Evolutionary conservation across 371 early-diverging fungal genomes (phyloP).

Genomic region (Lichtheimia corymbifera): DNA sequence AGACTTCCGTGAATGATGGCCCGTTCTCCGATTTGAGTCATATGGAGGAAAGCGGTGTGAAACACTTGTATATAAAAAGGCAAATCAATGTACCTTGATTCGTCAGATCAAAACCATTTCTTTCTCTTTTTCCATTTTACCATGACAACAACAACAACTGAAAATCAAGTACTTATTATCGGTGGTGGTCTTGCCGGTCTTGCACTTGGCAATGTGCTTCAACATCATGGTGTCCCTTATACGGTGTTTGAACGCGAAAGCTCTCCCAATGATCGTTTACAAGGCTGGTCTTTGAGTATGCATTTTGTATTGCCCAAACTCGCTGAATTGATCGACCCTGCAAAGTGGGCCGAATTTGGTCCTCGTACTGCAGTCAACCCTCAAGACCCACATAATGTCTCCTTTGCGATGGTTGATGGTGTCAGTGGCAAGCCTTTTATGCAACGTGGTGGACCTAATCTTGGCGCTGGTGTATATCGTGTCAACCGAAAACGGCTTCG

Average conservation of each 20-base stretch:
- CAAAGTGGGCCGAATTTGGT: constrained; percentile 7
- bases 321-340: constrained; percentile 5
- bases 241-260: constrained; percentile 35
- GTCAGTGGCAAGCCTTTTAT: constrained; percentile 1
- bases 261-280: constrained; percentile 13
- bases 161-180: constrained; percentile 26
- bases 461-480: constrained; percentile 8
- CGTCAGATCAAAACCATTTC: too few species aligned
- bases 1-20: too few species aligned
- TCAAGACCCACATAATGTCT: constrained; percentile 2
- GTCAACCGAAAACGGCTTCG: constrained; percentile 30
- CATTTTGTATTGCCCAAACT: constrained; percentile 18
- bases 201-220: constrained; percentile 25
- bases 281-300: constrained; percentile 30
- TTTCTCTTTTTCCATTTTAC: neutral
- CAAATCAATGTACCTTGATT: too few species aligned
- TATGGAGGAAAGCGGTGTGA: too few species aligned
- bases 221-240: constrained; percentile 23
- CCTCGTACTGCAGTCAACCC: constrained; percentile 17
- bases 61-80: too few species aligned
- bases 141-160: neutral
- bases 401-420: constrained; percentile 17
- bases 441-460: neutral
- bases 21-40: too few species aligned
- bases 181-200: constrained; percentile 43